Percentiles rank a stretch among this genome's conserved stretches.
Evolutionary conservation across 257 asterid species (phyloP).

Genomic region (Petunia axillaris): DNA sequence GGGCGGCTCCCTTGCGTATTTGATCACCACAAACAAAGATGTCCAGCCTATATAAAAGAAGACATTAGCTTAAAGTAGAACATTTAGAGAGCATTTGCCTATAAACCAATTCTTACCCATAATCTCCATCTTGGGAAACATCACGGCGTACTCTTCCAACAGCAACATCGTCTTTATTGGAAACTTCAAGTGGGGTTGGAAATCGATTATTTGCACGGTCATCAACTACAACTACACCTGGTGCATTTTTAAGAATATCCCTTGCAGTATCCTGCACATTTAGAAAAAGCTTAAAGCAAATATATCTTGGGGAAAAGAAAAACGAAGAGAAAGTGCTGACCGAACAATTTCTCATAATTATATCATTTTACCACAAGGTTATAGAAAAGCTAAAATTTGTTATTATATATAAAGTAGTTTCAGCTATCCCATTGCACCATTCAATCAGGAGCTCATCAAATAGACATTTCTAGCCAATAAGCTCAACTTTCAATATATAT

Average conservation of each 20-base stretch:
- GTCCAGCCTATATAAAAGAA: constrained; percentile 62
- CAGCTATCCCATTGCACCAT: background rate
- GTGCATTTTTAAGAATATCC: constrained; percentile 76
- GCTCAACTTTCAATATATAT: background rate
- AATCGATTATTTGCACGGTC: constrained; percentile 78
- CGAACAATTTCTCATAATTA: background rate
- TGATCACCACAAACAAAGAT: constrained; percentile 95
- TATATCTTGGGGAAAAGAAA: background rate
- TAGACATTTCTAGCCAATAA: constrained; percentile 2
- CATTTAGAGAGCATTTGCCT: background rate
- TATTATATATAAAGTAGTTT: background rate
- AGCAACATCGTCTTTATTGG: constrained; percentile 87
- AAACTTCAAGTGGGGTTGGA: constrained; percentile 90
- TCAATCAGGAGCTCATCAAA: background rate
- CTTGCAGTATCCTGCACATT: constrained; percentile 59
- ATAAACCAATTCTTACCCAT: constrained; percentile 55
- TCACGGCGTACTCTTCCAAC: constrained; percentile 93
- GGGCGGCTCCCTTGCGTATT: constrained; percentile 97
- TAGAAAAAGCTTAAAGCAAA: background rate
- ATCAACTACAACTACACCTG: constrained; percentile 78
- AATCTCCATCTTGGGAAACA: constrained; percentile 82
- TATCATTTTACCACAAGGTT: background rate
- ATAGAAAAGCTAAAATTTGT: background rate
- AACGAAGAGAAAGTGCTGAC: background rate
- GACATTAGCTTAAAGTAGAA: background rate